Evolutionary conservation across 495 filamentous ascomycete genomes (phyloP), one percentile per base, ranked within the genome.

Genomic region (Viridothelium virens): DNA sequence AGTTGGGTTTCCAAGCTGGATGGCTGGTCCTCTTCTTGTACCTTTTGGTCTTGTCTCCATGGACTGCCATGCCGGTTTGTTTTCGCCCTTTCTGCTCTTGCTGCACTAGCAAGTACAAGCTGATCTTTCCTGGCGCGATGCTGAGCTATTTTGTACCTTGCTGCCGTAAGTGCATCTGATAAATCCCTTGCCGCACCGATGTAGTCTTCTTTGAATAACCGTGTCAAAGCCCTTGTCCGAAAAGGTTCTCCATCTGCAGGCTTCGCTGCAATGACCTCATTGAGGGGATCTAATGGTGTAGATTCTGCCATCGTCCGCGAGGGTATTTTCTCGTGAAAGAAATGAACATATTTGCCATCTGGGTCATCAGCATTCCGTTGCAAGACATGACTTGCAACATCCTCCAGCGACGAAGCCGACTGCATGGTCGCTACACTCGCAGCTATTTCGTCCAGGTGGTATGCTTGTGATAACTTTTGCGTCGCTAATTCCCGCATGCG

Each of bases 321-420:
- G 1, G 89, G 89, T 47, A 92, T 92, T 79, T 91, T 92, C 71
- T 92, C 90, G 76, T 92, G 89, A 73, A 92, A 92, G 76, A 92
- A 92, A 70, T 92, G 88, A 3, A 92, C 89, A 67, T 92, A 92
- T 69, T 87, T 88, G 38, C 88, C 89, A 69, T 91, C 88, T 10
- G 80, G 73, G 68, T 90, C 84, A 33, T 80, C 71, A 0, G 84
- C 77, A 62, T 80, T 85, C 61, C 90, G 79, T 71, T 88, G 84
- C 61, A 91, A 75, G 18, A 92, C 90, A 62, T 86, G 80, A 25
- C 82, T 79, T n/a, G 87, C 89, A 2, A 91, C 90, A 61, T 91
- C 87, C 72, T 92, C 90, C 6, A 92, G 75, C 4, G 86, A 84
- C n/a, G 87, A 89, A 4, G 89, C 84, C 47, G 84, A 85, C 74